phyloP scores from a whole-genome alignment of 371 early-diverging fungal species.

The Syncephalastrum racemosum region DNA sequence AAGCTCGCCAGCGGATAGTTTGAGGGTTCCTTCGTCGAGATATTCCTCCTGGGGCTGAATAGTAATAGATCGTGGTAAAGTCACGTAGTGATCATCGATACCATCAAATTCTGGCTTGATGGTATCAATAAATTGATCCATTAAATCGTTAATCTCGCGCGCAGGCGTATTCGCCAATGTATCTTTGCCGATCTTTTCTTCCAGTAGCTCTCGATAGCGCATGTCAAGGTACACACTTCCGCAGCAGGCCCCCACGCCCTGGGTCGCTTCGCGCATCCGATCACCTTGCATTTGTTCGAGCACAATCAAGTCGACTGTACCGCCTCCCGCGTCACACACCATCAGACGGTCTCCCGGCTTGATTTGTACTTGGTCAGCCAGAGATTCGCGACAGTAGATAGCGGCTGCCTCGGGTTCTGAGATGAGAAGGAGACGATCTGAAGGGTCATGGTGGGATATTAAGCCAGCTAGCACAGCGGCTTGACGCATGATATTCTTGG shows the following conservation, averaged over 20 bases:
- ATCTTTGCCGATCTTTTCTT: conserved; percentile 42
- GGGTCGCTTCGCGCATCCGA: conserved; percentile 52
- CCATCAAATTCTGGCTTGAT: conserved; percentile 62
- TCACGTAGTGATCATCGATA: conserved; percentile 50
- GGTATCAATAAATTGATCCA: conserved; percentile 56
- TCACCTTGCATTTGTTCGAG: conserved; percentile 26
- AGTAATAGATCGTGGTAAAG: conserved; percentile 42
- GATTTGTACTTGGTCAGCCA: conserved; percentile 55
- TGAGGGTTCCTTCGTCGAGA: conserved; percentile 52
- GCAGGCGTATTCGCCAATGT: conserved; percentile 38
- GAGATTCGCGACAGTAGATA: conserved; percentile 52
- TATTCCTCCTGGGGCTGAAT: conserved; percentile 18
- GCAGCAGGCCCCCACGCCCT: conserved; percentile 63
- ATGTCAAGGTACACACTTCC: conserved; percentile 59
- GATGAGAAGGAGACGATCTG: conserved; percentile 51
- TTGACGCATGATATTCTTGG: conserved; percentile 56
- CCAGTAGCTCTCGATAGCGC: conserved; percentile 38
- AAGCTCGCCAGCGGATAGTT: conserved; percentile 46
- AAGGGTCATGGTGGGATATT: conserved; percentile 44
- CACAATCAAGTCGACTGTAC: conserved; percentile 60
- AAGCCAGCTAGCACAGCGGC: conserved; percentile 56
- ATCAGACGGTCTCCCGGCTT: conserved; percentile 51
- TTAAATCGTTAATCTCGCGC: conserved; percentile 45
- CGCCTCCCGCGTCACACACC: conserved; percentile 68
- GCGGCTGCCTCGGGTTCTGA: conserved; percentile 67